phyloP scores from a whole-genome alignment of 495 filamentous ascomycete species.

The Xylaria longipes region DNA sequence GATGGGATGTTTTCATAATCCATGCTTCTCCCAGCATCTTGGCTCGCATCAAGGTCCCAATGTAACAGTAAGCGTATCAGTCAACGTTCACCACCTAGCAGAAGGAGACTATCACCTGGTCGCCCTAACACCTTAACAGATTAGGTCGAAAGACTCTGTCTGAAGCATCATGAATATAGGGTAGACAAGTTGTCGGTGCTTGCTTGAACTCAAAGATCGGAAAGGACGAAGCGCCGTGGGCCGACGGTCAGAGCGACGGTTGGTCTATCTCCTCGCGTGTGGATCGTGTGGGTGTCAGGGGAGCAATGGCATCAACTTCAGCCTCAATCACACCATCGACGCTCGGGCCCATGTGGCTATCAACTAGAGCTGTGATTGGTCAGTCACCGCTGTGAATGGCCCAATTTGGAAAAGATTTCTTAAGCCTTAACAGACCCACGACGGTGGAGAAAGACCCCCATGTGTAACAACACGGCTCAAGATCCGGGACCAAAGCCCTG shows the following conservation, averaged over 20 bases:
- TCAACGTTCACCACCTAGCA: background rate
- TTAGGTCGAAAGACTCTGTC: background rate
- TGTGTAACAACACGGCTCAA: background rate
- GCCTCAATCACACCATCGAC: slow-evolving; percentile 32
- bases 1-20: background rate
- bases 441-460: background rate
- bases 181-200: background rate
- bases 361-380: slow-evolving; percentile 11
- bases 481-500: background rate
- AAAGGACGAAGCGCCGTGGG: background rate
- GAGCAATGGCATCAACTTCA: slow-evolving; percentile 31
- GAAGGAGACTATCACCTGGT: background rate
- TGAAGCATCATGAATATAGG: background rate
- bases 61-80: slow-evolving; percentile 1
- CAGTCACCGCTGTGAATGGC: background rate
- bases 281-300: background rate
- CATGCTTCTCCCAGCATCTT: background rate
- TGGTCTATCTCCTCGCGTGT: background rate
- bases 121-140: background rate
- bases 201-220: background rate
- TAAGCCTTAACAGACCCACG: background rate
- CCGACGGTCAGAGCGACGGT: background rate
- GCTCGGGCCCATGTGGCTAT: background rate
- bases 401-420: slow-evolving; percentile 24
- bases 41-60: background rate